These are phyloP conservation scores for Poa annua DNA, from an alignment of 176 grass and related monocot genomes.

Conservation along the genomic window DNA sequence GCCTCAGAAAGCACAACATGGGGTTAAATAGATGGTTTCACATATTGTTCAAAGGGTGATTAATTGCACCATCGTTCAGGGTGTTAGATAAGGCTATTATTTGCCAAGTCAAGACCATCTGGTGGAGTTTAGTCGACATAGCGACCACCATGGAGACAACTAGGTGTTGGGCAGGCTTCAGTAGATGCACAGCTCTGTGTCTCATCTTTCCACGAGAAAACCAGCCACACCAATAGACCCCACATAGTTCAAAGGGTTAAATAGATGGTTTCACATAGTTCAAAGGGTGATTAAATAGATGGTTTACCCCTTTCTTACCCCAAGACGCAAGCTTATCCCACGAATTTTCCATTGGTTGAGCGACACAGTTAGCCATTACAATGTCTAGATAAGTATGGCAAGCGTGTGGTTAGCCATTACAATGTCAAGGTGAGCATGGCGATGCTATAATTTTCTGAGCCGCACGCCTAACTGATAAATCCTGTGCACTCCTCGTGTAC, in stretches of 20 bases:
- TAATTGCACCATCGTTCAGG: neutral
- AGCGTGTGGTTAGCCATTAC: neutral
- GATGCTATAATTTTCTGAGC: too few species aligned
- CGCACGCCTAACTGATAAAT: neutral
- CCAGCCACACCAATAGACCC: too few species aligned
- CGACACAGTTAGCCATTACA: neutral
- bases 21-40: neutral
- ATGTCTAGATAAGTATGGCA: neutral
- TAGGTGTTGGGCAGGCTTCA: neutral
- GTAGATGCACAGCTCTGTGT: neutral
- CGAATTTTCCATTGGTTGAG: neutral
- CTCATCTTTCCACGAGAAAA: neutral
- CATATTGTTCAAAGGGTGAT: neutral
- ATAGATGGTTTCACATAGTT: too few species aligned
- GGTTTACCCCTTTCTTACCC: neutral
- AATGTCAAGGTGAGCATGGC: neutral
- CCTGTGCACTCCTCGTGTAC: neutral
- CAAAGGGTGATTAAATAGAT: too few species aligned
- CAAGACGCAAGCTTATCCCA: neutral
- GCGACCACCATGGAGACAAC: too few species aligned
- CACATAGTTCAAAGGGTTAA: too few species aligned
- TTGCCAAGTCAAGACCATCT: neutral
- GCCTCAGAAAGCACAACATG: neutral
- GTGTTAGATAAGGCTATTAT: neutral
- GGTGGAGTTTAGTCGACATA: neutral